phyloP scores from a whole-genome alignment of 2,329 filamentous ascomycete genomes.

The Cytospora schulzeri region DNA sequence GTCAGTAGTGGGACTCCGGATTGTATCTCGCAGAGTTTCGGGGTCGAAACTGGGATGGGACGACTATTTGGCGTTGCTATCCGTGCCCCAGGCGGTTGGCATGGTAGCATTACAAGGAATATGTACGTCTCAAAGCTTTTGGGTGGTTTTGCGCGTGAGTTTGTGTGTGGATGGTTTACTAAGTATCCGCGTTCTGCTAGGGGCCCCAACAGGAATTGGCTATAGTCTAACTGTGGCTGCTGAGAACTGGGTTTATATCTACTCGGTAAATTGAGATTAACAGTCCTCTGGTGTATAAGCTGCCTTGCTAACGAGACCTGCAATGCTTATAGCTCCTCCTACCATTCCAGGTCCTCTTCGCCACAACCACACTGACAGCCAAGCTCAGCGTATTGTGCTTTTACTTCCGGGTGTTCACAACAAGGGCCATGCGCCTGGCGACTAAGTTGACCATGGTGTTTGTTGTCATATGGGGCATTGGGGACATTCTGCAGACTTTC shows the following conservation, averaged over 20 bases:
- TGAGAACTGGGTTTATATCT: conserved; percentile 28
- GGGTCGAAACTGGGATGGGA: conserved; percentile 39
- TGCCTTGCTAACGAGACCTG: not conserved
- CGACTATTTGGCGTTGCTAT: conserved; percentile 36
- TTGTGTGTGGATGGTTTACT: conserved; percentile 1
- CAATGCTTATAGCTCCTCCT: conserved; percentile 38
- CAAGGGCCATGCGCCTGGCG: conserved; percentile 35
- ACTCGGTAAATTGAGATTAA: conserved; percentile 1
- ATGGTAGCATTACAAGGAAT: conserved; percentile 38
- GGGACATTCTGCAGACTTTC: conserved; percentile 34
- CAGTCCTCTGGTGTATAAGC: not conserved
- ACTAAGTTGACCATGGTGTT: conserved; percentile 35
- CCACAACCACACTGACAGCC: conserved; percentile 39
- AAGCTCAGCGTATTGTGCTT: conserved; percentile 47
- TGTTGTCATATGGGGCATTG: conserved; percentile 33
- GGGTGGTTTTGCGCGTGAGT: not conserved
- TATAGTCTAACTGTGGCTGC: conserved; percentile 31
- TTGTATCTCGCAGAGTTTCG: conserved; percentile 34
- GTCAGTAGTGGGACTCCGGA: conserved; percentile 32
- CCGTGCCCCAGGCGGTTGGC: conserved; percentile 34
- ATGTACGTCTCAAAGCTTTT: conserved; percentile 32
- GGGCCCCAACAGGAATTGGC: conserved; percentile 34
- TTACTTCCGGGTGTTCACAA: conserved; percentile 47
- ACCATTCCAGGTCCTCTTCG: conserved; percentile 42
- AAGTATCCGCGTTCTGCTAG: conserved; percentile 15